Base-by-base conservation (phyloP, 805 yeast species). In the Candida dajiaensis region DNA sequence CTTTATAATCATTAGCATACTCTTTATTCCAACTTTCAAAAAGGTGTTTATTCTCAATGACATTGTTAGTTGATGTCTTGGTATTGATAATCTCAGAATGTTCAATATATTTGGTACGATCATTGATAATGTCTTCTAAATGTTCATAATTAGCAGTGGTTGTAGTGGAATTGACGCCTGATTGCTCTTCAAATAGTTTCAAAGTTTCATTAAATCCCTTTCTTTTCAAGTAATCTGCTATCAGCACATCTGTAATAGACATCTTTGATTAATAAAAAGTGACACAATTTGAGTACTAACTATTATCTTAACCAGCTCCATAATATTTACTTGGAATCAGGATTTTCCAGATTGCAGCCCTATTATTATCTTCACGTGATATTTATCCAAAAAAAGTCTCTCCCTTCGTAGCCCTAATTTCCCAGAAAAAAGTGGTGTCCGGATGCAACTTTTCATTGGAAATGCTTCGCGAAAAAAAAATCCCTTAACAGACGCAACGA, bases 211-310 rank as follows among this genome's bases (percentile, higher is more conserved):
- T 50, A 41, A 70, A 72, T 1, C 78, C 76, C 25, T 78, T 70
- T n/a, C 70, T 64, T 25, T 69, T 60, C n/a, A 85, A 68, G 52
- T 76, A 84, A 26, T 80, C 78, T 0, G 86, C 89, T 12, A 85
- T 68, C 28, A 83, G 61, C 2, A 66, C 54, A 18, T 65, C 61
- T 2, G 67, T 58, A 5, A 49, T 36, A 3, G 20, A n/a, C 36
- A 33, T 33, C 5, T 16, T 33, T 33, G 6, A 16, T 3, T 3
- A 33, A 10, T 16, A 16, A 6, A 8, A 12, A 16, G 20, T 18
- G 36, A 18, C 36, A 28, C 28, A 22, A 22, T 22, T 6, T 6
- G 8, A 22, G 8, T 22, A 22, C 8, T 22, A 22, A 22, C 23
- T n/a, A n/a, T n/a, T n/a, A n/a, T n/a, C n/a, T n/a, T n/a, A n/a